Conservation (phyloP, 495 filamentous ascomycete genomes). For the Collariella sp. region DNA sequence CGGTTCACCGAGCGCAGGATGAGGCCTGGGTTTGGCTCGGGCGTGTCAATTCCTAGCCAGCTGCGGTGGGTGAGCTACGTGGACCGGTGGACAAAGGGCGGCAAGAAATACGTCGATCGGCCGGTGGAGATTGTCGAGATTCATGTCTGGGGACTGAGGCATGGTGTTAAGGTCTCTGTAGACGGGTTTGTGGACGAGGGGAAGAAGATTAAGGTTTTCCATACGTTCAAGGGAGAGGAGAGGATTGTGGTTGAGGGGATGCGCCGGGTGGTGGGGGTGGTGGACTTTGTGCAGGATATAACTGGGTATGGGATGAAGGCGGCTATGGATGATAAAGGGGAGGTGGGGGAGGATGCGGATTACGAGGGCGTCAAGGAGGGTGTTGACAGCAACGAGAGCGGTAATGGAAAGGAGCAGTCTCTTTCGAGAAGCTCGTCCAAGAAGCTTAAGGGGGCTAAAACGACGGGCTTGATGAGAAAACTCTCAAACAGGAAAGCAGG, state of each 20-base stretch:
- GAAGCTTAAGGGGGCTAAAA: constrained; percentile 11
- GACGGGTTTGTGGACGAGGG: constrained; percentile 84
- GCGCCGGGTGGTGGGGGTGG: constrained; percentile 40
- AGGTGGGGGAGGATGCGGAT: constrained; percentile 20
- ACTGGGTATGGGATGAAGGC: constrained; percentile 33
- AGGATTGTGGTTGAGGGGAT: constrained; percentile 58
- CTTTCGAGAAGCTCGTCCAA: constrained; percentile 17
- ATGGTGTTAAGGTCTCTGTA: constrained; percentile 80
- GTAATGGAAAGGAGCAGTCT: neutral
- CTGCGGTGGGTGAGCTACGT: constrained; percentile 84
- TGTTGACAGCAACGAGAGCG: neutral
- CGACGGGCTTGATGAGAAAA: constrained; percentile 18
- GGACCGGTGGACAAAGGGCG: constrained; percentile 65
- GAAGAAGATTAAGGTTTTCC: constrained; percentile 73
- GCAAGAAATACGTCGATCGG: constrained; percentile 75
- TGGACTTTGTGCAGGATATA: constrained; percentile 47
- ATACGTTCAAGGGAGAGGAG: constrained; percentile 69
- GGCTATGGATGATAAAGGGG: constrained; percentile 22
- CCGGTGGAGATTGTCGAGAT: constrained; percentile 79
- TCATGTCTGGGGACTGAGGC: constrained; percentile 79
- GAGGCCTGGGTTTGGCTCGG: constrained; percentile 76
- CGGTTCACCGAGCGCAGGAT: constrained; percentile 84
- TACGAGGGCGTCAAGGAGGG: constrained; percentile 10
- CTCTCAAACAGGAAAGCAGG: constrained; percentile 14
- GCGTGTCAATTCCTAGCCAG: constrained; percentile 91